Percentiles rank a stretch among this genome's conserved stretches.
Conservation (phyloP, 1,284 basidiomycete genomes). For the Irpex sp. region DNA sequence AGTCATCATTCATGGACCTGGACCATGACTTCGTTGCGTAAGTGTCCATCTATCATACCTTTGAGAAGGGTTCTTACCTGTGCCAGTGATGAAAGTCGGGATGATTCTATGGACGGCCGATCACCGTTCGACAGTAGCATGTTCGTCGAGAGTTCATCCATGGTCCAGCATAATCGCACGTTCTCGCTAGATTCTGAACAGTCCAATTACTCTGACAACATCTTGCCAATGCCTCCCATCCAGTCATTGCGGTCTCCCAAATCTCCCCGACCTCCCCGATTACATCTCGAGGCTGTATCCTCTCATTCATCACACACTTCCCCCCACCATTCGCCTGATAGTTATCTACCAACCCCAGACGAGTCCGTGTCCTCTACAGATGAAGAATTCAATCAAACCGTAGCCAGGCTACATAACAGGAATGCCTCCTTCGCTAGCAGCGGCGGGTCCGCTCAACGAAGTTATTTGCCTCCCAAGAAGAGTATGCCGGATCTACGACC, state of each 20-base stretch:
- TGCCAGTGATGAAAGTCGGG: constrained; percentile 15
- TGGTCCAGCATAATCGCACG: constrained; percentile 45
- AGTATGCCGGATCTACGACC: constrained; percentile 85
- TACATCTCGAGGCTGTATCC: constrained; percentile 47
- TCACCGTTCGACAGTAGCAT: constrained; percentile 6
- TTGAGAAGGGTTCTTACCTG: not conserved
- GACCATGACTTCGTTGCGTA: constrained; percentile 3
- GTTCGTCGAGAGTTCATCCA: constrained; percentile 4
- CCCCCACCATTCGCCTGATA: constrained; percentile 52
- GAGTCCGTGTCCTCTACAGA: constrained; percentile 40
- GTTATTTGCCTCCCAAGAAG: constrained; percentile 42
- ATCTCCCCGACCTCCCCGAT: constrained; percentile 43
- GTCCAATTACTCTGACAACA: constrained; percentile 43
- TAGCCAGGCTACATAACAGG: constrained; percentile 42
- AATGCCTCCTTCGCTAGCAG: constrained; percentile 52
- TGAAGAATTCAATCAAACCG: constrained; percentile 21
- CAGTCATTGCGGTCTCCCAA: constrained; percentile 29
- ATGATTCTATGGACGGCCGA: constrained; percentile 7
- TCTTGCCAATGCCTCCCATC: constrained; percentile 2
- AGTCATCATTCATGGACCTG: constrained; percentile 5
- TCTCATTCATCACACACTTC: constrained; percentile 29
- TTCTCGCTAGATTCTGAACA: constrained; percentile 61
- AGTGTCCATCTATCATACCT: not conserved
- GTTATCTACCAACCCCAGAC: constrained; percentile 56
- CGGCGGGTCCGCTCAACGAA: constrained; percentile 24